Percentiles rank a stretch among this genome's conserved stretches.
These are phyloP conservation scores for Monosporascus sp. DNA, from an alignment of 2,329 filamentous ascomycete species.

Conservation along the genomic window DNA sequence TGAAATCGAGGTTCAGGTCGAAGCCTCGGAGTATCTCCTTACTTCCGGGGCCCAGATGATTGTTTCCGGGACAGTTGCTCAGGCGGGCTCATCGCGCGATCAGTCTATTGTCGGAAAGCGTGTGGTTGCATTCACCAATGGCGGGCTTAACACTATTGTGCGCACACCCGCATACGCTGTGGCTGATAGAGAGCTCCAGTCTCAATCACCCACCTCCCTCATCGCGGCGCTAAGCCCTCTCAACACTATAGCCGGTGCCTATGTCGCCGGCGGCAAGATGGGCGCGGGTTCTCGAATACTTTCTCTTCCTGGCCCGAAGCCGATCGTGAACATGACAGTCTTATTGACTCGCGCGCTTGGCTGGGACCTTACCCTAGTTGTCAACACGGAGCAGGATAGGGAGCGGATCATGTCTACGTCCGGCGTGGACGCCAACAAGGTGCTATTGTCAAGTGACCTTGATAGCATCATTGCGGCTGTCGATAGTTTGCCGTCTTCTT, in stretches of 20 bases:
- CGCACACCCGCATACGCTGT: slow-evolving; percentile 5
- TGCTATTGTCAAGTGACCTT: slow-evolving; percentile 3
- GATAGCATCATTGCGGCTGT: not conserved
- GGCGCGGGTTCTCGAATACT: not conserved
- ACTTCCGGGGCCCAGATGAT: not conserved
- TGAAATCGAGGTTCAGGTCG: slow-evolving; percentile 7
- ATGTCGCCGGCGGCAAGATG: not conserved
- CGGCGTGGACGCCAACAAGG: slow-evolving; percentile 1
- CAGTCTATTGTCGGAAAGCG: slow-evolving; percentile 2
- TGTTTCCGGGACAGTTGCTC: slow-evolving; percentile 1
- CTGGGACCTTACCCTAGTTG: slow-evolving; percentile 3
- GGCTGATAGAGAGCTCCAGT: not conserved
- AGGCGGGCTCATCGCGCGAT: slow-evolving; percentile 1
- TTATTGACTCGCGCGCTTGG: not conserved
- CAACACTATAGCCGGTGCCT: not conserved
- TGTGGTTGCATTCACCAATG: slow-evolving; percentile 3
- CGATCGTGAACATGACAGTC: not conserved
- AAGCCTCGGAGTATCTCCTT: slow-evolving; percentile 2
- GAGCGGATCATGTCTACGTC: slow-evolving; percentile 2
- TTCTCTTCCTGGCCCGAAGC: slow-evolving; percentile 1
- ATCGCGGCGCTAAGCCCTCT: not conserved
- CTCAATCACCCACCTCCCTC: not conserved
- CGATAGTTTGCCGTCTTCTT: not conserved
- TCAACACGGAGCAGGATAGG: not conserved
- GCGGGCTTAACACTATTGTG: slow-evolving; percentile 4